A percentile compares a stretch with the other conserved stretches of the same genome.
Evolutionary conservation across 805 yeast genomes (phyloP).

Genomic region (Yamadazyma takamatsuzukensis): DNA sequence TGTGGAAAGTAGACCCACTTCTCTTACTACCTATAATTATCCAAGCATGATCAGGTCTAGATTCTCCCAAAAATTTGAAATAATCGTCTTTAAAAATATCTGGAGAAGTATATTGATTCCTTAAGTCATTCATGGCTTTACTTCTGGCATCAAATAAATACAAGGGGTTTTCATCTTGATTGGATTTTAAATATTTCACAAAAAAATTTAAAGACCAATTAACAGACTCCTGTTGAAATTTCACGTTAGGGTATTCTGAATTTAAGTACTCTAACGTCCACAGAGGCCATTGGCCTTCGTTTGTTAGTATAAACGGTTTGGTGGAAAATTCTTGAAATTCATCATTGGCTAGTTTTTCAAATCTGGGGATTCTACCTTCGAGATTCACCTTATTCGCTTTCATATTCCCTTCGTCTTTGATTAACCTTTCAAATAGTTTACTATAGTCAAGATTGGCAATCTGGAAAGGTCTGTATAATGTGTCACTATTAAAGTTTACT

Average conservation of each 20-base stretch:
- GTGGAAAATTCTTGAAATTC: slow-evolving; percentile 48
- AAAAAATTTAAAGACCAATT: slow-evolving; percentile 70
- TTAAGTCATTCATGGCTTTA: slow-evolving; percentile 56
- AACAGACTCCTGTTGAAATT: slow-evolving; percentile 82
- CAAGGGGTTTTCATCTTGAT: slow-evolving; percentile 78
- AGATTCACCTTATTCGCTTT: slow-evolving; percentile 18
- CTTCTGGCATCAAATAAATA: slow-evolving; percentile 82
- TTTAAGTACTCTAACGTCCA: slow-evolving; percentile 57
- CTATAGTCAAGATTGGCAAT: slow-evolving; percentile 68
- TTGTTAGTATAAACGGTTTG: slow-evolving; percentile 61
- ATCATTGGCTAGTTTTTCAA: slow-evolving; percentile 46
- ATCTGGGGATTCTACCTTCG: slow-evolving; percentile 48
- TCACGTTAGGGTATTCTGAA: slow-evolving; percentile 52
- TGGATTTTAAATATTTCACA: slow-evolving; percentile 53
- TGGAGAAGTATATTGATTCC: slow-evolving; percentile 53
- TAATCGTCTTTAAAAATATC: slow-evolving; percentile 53
- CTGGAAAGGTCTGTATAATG: slow-evolving; percentile 79
- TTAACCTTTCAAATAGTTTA: slow-evolving; percentile 44
- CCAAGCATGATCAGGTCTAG: slow-evolving; percentile 93
- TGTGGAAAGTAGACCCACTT: slow-evolving; percentile 88
- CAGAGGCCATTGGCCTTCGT: slow-evolving; percentile 51
- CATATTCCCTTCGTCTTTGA: slow-evolving; percentile 41
- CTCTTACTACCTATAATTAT: slow-evolving; percentile 77
- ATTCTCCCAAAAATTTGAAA: slow-evolving; percentile 49
- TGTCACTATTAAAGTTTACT: slow-evolving; percentile 60